Base-by-base conservation (phyloP, 805 yeast species). In the Jamesozyma gamospora region DNA sequence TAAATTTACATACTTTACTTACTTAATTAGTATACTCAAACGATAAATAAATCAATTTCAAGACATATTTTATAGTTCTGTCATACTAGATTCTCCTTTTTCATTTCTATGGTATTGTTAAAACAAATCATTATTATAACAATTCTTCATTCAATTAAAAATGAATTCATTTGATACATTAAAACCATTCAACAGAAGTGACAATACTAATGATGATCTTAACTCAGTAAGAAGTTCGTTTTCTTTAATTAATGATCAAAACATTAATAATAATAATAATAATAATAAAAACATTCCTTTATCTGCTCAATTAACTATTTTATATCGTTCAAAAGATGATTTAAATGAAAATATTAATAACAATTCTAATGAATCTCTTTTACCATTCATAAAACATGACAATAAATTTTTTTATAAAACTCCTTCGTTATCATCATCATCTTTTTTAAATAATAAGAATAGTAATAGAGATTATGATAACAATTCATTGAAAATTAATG, bases 221-320 rank as follows among this genome's bases (percentile, higher is more conserved):
- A 28, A 28, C 30, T 14, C 15, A 6, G 6, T 11, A 28, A 28
- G 30, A 28, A 12, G 15, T 12, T 21, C 24, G 8, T 6, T 21
- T 21, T 21, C 24, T 6, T 8, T 21, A 21, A 5, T 21, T 21
- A 21, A 21, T 21, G 24, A 21, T 21, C 5, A 21, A 6, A 8
- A 21, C 8, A 6, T 21, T 6, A 21, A 8, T 21, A 6, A 8
- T 21, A 21, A 21, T 21, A 21, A 21, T 21, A 8, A 21, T 21
- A 21, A 8, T 21, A 21, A 8, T 14, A 17, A 36, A 17, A 14
- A 34, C 19, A 42, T 34, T 33, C 48, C 48, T 1, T 28, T 45
- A 5, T 35, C 41, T 11, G 48, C 46, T 10, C 48, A 45, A 15
- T 24, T 45, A 8, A 37, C 39, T 16, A 39, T 42, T 6, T 39